Conservation (phyloP, 441 rosid genomes). For the Erodium texanum region DNA sequence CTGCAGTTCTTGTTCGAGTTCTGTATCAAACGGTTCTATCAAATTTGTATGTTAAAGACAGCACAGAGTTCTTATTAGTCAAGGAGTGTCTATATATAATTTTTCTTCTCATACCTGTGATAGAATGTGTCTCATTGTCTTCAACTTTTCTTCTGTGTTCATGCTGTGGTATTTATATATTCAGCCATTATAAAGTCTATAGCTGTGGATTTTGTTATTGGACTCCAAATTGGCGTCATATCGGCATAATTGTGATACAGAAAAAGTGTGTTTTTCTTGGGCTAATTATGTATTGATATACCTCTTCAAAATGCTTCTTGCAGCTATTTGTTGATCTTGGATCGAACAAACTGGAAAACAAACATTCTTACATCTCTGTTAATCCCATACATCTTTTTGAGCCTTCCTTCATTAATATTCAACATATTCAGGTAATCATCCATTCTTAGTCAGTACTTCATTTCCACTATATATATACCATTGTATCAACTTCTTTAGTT, state of each 20-base stretch:
- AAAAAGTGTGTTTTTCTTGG: background rate
- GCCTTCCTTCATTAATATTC: conserved; percentile 52
- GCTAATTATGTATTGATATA: background rate
- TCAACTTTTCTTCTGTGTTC: background rate
- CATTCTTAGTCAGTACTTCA: background rate
- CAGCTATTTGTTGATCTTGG: conserved; percentile 73
- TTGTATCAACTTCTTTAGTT: background rate
- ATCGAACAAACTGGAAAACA: conserved; percentile 79
- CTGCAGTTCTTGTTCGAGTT: background rate
- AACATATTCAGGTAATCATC: conserved; percentile 47
- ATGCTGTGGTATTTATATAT: too few relatives aligned
- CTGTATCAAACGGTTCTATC: background rate
- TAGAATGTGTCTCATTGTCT: background rate
- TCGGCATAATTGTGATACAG: too few relatives aligned
- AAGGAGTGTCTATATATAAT: background rate
- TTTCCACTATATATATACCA: background rate
- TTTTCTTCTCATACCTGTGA: background rate
- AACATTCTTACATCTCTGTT: conserved; percentile 67
- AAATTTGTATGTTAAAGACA: background rate
- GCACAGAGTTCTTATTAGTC: background rate
- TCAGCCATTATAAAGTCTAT: background rate
- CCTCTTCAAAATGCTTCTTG: conserved; percentile 1
- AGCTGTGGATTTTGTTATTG: too few relatives aligned
- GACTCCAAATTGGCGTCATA: too few relatives aligned
- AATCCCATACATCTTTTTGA: conserved; percentile 73